Conservation (phyloP, 2,329 filamentous ascomycete species). For the Samsoniella hepiali region DNA sequence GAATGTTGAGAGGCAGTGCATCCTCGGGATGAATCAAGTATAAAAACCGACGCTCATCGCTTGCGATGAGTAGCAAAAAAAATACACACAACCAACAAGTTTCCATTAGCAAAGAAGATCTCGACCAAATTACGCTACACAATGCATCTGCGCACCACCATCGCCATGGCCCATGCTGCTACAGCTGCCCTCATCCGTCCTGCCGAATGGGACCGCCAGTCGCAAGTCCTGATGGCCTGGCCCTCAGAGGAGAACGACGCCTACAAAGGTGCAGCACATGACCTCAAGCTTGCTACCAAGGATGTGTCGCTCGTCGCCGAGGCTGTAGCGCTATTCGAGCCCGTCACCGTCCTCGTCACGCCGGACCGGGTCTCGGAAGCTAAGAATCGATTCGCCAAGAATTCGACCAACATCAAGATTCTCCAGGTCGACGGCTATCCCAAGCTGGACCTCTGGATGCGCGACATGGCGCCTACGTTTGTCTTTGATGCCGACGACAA, state of each 20-base stretch:
- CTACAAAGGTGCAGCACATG: constrained; percentile 4
- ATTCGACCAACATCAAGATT: constrained; percentile 6
- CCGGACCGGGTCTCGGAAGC: constrained; percentile 19
- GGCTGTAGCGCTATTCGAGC: constrained; percentile 27
- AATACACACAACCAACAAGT: not conserved
- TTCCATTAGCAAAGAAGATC: not conserved
- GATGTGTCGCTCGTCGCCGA: constrained; percentile 28
- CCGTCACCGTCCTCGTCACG: constrained; percentile 25
- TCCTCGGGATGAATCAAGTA: not conserved
- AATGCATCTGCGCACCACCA: not conserved
- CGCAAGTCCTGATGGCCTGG: constrained; percentile 14
- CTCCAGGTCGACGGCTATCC: constrained; percentile 10
- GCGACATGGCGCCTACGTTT: constrained; percentile 28
- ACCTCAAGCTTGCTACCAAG: constrained; percentile 15
- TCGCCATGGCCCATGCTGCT: constrained; percentile 8
- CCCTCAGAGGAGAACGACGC: constrained; percentile 12
- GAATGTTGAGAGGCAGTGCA: not conserved
- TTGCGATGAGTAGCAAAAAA: not conserved
- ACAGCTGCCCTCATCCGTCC: constrained; percentile 2
- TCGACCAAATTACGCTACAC: not conserved
- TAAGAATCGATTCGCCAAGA: constrained; percentile 5
- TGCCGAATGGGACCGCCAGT: constrained; percentile 15
- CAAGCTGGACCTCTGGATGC: constrained; percentile 28
- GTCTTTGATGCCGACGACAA: constrained; percentile 14
- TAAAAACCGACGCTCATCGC: not conserved